A percentile compares a stretch with the other conserved stretches of the same genome.
These are phyloP conservation scores for Fusarium acutatum DNA, from an alignment of 2,329 filamentous ascomycete species.

Conservation along the genomic window DNA sequence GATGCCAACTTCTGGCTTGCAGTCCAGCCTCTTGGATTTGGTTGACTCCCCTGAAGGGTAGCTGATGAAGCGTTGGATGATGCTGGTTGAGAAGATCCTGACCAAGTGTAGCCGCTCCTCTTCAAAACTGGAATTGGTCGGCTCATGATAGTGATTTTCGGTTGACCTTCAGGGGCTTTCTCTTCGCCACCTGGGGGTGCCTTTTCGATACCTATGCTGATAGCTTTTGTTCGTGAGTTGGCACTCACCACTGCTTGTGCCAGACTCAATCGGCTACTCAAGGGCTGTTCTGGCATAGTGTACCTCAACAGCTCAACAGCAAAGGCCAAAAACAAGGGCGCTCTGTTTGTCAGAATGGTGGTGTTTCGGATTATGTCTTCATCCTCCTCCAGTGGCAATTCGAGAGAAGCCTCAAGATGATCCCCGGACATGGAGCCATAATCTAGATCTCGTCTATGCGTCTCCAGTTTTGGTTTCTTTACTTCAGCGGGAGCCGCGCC, in stretches of 20 bases:
- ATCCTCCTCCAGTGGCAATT: conserved; percentile 64
- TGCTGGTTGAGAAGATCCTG: conserved; percentile 27
- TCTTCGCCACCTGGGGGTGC: conserved; percentile 72
- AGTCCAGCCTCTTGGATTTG: conserved; percentile 54
- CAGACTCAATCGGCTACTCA: conserved; percentile 83
- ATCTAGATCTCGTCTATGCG: conserved; percentile 48
- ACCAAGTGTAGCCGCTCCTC: conserved; percentile 73
- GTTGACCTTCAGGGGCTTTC: conserved; percentile 79
- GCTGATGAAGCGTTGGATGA: conserved; percentile 29
- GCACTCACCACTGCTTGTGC: conserved; percentile 85
- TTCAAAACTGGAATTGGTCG: conserved; percentile 79
- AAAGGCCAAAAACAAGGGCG: conserved; percentile 84
- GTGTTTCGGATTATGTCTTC: conserved; percentile 68
- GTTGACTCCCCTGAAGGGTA: conserved; percentile 28
- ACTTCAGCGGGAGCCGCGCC: conserved; percentile 7
- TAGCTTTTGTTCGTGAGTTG: conserved; percentile 80
- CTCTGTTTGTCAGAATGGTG: conserved; percentile 77
- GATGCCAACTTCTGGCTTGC: conserved; percentile 60
- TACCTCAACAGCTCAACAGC: conserved; percentile 76
- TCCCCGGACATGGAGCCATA: conserved; percentile 58
- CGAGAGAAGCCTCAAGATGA: conserved; percentile 70
- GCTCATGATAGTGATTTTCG: conserved; percentile 75
- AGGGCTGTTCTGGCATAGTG: conserved; percentile 86
- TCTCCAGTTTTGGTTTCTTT: conserved; percentile 48
- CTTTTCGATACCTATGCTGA: conserved; percentile 75